Evolutionary conservation across 192 early-diverging fungal species (phyloP).

Genomic region (Globomyces pollinis-pini): DNA sequence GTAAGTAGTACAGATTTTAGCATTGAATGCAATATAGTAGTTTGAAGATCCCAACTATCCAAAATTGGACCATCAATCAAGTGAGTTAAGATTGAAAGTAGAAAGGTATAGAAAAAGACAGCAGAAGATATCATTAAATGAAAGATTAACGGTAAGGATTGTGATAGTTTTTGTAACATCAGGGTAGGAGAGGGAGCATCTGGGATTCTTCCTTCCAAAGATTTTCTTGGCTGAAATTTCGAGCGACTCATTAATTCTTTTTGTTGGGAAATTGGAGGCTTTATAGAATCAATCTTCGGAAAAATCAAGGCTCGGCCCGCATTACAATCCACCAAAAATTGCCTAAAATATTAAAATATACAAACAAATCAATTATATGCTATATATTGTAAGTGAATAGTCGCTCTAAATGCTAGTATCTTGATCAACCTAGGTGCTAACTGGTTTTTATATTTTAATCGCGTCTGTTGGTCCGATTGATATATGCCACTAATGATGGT

Average conservation of each 20-base stretch:
- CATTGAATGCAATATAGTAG: constrained; percentile 14
- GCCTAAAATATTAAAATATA: too few relatives aligned
- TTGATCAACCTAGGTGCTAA: too few relatives aligned
- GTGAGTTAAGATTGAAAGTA: constrained; percentile 11
- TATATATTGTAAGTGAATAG: too few relatives aligned
- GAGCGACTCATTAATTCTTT: background rate
- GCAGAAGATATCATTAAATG: constrained; percentile 14
- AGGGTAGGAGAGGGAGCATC: constrained; percentile 15
- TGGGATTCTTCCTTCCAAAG: constrained; percentile 7
- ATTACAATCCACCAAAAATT: too few relatives aligned
- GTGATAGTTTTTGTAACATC: constrained; percentile 16
- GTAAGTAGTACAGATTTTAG: constrained; percentile 15
- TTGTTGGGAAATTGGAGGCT: background rate
- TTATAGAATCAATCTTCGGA: too few relatives aligned
- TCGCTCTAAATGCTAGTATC: too few relatives aligned
- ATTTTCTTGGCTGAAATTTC: background rate
- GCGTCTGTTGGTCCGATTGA: too few relatives aligned
- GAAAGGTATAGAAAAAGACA: background rate
- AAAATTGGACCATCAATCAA: constrained; percentile 16
- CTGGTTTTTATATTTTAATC: too few relatives aligned
- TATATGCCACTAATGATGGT: too few relatives aligned
- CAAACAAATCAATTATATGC: too few relatives aligned
- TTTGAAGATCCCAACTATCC: constrained; percentile 14
- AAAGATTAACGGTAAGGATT: constrained; percentile 24
- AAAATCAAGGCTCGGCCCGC: too few relatives aligned